phyloP scores from a whole-genome alignment of 2,329 filamentous ascomycete genomes.

The Madurella fahalii region DNA sequence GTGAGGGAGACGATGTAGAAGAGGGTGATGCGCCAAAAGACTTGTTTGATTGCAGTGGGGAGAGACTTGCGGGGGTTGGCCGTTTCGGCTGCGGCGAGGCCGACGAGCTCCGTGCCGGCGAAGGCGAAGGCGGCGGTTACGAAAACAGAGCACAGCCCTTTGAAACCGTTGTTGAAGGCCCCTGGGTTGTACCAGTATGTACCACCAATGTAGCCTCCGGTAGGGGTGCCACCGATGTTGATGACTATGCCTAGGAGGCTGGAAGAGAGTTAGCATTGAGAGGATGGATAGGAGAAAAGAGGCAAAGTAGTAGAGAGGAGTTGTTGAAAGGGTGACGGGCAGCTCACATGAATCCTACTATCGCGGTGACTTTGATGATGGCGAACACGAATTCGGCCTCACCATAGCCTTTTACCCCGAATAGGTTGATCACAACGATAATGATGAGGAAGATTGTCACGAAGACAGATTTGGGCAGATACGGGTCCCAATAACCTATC shows the following conservation, averaged over 20 bases:
- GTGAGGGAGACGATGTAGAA: constrained; percentile 53
- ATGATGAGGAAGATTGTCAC: constrained; percentile 52
- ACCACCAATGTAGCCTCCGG: constrained; percentile 47
- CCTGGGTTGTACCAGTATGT: constrained; percentile 48
- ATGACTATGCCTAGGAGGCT: constrained; percentile 28
- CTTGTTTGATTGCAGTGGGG: constrained; percentile 80
- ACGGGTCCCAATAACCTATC: constrained; percentile 45
- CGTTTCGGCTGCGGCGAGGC: constrained; percentile 68
- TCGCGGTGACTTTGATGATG: constrained; percentile 52
- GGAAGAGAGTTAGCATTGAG: constrained; percentile 5
- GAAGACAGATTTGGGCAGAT: constrained; percentile 42
- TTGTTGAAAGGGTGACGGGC: no score
- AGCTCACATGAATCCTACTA: constrained; percentile 28
- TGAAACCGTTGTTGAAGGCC: constrained; percentile 68
- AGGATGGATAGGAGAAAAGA: background rate
- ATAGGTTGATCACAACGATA: constrained; percentile 52
- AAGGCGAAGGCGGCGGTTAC: constrained; percentile 72
- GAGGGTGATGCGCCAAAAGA: constrained; percentile 55
- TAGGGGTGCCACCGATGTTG: constrained; percentile 53
- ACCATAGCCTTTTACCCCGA: constrained; percentile 52
- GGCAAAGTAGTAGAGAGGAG: background rate
- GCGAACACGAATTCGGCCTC: constrained; percentile 60
- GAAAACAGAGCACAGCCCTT: constrained; percentile 67
- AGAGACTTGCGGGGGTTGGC: constrained; percentile 67
- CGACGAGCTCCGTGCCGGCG: constrained; percentile 70